These are phyloP conservation scores for Pyrenula massariospora DNA, from an alignment of 495 filamentous ascomycete genomes.

Conservation along the genomic window DNA sequence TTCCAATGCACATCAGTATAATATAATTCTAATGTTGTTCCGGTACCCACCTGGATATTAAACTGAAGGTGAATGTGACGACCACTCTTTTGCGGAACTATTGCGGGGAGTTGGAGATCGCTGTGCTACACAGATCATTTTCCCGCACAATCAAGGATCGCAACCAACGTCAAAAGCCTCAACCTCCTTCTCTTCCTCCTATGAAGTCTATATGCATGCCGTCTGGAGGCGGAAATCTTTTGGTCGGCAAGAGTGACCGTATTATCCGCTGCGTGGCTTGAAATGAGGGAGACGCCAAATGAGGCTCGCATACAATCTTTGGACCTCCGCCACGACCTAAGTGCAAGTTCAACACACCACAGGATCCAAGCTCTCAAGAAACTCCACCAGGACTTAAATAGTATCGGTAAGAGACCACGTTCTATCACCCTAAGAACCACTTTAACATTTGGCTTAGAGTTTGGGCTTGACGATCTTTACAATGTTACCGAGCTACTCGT, in stretches of 20 bases:
- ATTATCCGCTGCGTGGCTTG: not conserved
- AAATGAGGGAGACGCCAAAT: not conserved
- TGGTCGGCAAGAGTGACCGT: not conserved
- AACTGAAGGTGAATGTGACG: too few species aligned
- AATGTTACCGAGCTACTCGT: conserved; percentile 44
- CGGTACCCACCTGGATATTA: too few species aligned
- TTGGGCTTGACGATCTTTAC: not conserved
- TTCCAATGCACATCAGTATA: too few species aligned
- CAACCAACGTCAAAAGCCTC: too few species aligned
- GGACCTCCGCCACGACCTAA: conserved; percentile 3
- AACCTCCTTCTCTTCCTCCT: too few species aligned
- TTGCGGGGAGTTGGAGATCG: too few species aligned
- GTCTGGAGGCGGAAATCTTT: not conserved
- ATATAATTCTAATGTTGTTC: too few species aligned
- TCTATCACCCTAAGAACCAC: too few species aligned
- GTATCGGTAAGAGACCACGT: conserved; percentile 22
- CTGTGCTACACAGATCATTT: too few species aligned
- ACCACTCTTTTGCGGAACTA: too few species aligned
- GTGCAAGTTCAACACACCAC: conserved; percentile 33
- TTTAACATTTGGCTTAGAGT: too few species aligned
- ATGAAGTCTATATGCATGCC: not conserved
- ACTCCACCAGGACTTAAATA: conserved; percentile 27
- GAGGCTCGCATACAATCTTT: not conserved
- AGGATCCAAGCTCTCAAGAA: conserved; percentile 29
- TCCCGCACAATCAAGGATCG: too few species aligned